Conservation (phyloP, 345 rosid species). For the Arabis hirsuta region DNA sequence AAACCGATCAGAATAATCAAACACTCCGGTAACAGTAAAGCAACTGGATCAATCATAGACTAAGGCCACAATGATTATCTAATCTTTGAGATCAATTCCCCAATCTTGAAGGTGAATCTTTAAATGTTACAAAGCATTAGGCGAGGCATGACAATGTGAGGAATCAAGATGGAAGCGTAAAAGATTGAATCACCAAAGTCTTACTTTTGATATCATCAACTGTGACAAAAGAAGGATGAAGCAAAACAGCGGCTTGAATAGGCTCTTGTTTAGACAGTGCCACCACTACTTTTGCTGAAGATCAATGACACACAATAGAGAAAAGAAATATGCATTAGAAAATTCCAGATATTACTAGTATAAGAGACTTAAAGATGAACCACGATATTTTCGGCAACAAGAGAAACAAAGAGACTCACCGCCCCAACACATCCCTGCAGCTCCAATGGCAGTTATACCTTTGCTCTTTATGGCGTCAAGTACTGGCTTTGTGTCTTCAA, state of each 20-base stretch:
- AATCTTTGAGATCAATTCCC: too few relatives aligned
- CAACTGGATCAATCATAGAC: neutral
- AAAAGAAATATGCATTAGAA: slow-evolving; percentile 2
- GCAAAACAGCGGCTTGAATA: slow-evolving; percentile 72
- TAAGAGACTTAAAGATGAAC: neutral
- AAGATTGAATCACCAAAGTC: slow-evolving; percentile 3
- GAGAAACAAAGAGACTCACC: slow-evolving; percentile 43
- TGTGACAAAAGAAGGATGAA: slow-evolving; percentile 70
- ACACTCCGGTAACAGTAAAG: neutral
- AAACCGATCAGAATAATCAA: neutral
- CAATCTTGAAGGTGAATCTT: neutral
- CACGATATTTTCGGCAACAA: neutral
- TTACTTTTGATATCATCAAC: slow-evolving; percentile 76
- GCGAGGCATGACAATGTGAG: neutral
- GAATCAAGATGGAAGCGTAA: slow-evolving; percentile 20
- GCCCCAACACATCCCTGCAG: slow-evolving; percentile 77
- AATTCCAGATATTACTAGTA: slow-evolving; percentile 4
- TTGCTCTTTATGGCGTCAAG: slow-evolving; percentile 65
- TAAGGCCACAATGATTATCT: slow-evolving; percentile 1
- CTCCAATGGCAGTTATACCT: slow-evolving; percentile 65
- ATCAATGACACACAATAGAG: slow-evolving; percentile 7
- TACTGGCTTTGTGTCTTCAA: slow-evolving; percentile 71
- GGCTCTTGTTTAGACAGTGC: slow-evolving; percentile 58
- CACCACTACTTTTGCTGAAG: slow-evolving; percentile 77
- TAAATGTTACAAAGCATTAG: slow-evolving; percentile 10